phyloP scores from a whole-genome alignment of 2,329 filamentous ascomycete genomes.

The Stagonosporopsis rhizophila region DNA sequence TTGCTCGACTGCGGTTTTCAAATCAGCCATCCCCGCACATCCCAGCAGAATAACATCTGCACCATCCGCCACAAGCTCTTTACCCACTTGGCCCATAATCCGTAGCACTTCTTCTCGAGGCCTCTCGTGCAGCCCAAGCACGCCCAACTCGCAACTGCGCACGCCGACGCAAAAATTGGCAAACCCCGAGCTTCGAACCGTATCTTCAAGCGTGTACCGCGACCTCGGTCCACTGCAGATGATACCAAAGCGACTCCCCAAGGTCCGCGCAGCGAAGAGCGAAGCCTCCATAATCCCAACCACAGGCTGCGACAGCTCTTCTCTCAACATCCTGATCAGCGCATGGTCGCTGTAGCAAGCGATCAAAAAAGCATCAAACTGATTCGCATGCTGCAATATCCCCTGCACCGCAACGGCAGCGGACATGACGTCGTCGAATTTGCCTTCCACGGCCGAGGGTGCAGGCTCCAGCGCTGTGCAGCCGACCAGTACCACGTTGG shows the following conservation, averaged over 20 bases:
- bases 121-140: constrained; percentile 55
- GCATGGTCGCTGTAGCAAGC: constrained; percentile 60
- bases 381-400: constrained; percentile 52
- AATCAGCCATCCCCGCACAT: constrained; percentile 59
- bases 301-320: constrained; percentile 54
- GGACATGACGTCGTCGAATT: constrained; percentile 59
- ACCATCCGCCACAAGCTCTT: constrained; percentile 50
- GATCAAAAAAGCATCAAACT: constrained; percentile 58
- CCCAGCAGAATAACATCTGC: constrained; percentile 56
- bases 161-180: constrained; percentile 54
- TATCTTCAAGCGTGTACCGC: constrained; percentile 51
- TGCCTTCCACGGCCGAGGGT: constrained; percentile 60
- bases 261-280: constrained; percentile 58
- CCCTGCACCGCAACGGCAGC: constrained; percentile 58
- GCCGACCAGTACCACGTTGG: constrained; percentile 56
- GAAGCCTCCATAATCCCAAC: constrained; percentile 62
- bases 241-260: constrained; percentile 57
- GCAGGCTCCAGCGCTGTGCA: constrained; percentile 60
- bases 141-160: constrained; percentile 52
- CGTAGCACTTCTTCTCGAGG: constrained; percentile 50
- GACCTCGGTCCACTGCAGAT: constrained; percentile 53
- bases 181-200: constrained; percentile 53
- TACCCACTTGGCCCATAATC: constrained; percentile 51
- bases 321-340: constrained; percentile 55
- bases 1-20: constrained; percentile 56